These are phyloP conservation scores for Multifurca ochricompacta DNA, from an alignment of 768 basidiomycete species.

Conservation along the genomic window DNA sequence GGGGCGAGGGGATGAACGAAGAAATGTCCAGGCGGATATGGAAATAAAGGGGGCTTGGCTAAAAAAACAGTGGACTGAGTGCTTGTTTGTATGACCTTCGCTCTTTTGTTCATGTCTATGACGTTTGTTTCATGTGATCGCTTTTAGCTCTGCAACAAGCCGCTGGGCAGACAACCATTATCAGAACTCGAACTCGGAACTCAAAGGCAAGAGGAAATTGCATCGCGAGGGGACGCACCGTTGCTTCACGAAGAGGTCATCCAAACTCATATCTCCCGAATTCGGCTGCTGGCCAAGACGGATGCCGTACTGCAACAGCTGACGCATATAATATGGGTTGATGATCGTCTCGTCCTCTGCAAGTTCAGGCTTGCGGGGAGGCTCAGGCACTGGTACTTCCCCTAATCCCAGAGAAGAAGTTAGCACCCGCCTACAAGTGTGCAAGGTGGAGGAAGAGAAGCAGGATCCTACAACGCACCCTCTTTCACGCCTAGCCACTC, in stretches of 20 bases:
- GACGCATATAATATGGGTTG: constrained; percentile 72
- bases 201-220: not conserved
- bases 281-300: constrained; percentile 39
- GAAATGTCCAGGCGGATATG: constrained; percentile 1
- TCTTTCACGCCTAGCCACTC: constrained; percentile 68
- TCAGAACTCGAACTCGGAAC: no score
- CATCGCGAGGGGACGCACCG: not conserved
- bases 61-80: constrained; percentile 17
- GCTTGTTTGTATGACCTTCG: not conserved
- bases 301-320: constrained; percentile 65
- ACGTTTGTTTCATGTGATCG: constrained; percentile 12
- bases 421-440: constrained; percentile 1
- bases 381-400: constrained; percentile 24
- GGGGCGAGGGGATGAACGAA: constrained; percentile 1
- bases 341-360: constrained; percentile 59
- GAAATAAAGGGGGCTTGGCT: constrained; percentile 7
- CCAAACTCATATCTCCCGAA: constrained; percentile 7
- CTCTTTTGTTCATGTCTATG: not conserved
- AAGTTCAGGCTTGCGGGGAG: constrained; percentile 32
- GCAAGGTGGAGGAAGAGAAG: not conserved
- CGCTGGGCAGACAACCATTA: constrained; percentile 3
- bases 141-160: constrained; percentile 19
- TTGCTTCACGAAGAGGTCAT: constrained; percentile 36
- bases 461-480: constrained; percentile 31
- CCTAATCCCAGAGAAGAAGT: constrained; percentile 19